Base-by-base conservation (phyloP, 257 asterid genomes). In the Solanum pinnatisectum region DNA sequence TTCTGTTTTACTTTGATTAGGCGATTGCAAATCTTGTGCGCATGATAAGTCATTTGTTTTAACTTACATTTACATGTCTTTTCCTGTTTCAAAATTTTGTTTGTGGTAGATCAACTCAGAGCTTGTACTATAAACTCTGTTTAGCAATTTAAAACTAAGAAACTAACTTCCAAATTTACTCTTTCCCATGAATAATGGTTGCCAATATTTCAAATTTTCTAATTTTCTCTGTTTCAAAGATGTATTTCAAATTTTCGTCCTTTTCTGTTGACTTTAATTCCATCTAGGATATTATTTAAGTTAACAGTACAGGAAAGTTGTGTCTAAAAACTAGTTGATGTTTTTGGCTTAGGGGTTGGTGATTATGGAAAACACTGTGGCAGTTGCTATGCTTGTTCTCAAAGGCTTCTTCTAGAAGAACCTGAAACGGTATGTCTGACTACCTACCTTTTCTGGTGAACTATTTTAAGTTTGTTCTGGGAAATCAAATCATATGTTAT, bases 381-480 rank as follows among this genome's bases (percentile, higher is more conserved):
- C 92, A 83, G 96, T 93, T 88, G 94, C 99, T 87, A 95, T 97
- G 96, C 91, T 94, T 89, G 88, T 92, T 88, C 95, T 44, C 5
- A 97, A 89, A 96, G 99, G 93, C 98, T 97, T 88, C 98, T 97
- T 88, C 96, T 93, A 22, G 99, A 97, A 91, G 99, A 97, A 93
- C 98, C 98, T 87, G 98, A 93, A 91, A 83, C 87, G 98, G 98
- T 97, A 95, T 83, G 65, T 86, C 49, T 74, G 37, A 5, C 4
- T 79, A 79, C 39, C 84, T 79, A 44, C 65, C 65, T 79, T 39
- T 79, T 79, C 39, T 79, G n/a, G 84, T 79, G 84, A 79, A 79
- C 59, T 79, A 44, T 8, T 42, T 79, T 25, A 79, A 14, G 25
- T 42, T 79, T 79, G 25, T 79, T 79, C 10, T 79, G 39, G 39